These are phyloP conservation scores for Phytophthora hybrid DNA, from an alignment of 352 stramenopile species.

Conservation along the genomic window DNA sequence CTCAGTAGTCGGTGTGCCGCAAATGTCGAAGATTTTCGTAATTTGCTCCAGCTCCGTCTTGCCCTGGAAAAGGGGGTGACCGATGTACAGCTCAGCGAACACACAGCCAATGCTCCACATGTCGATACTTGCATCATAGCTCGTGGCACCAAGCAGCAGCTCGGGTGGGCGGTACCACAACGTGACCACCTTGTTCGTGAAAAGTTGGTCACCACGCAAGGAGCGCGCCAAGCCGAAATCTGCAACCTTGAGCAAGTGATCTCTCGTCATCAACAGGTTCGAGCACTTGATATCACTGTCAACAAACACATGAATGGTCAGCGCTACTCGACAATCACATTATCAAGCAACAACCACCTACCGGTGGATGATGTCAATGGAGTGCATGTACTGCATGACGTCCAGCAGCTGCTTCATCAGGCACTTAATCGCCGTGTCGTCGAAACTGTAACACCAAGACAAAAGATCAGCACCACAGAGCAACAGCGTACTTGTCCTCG, in stretches of 20 bases:
- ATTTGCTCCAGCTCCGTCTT: slow-evolving; percentile 92
- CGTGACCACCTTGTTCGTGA: slow-evolving; percentile 97
- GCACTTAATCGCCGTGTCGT: slow-evolving; percentile 88
- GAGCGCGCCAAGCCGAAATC: slow-evolving; percentile 90
- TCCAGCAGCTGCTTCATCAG: slow-evolving; percentile 89
- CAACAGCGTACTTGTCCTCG: no score
- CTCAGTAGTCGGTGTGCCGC: slow-evolving; percentile 81
- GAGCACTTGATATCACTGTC: slow-evolving; percentile 94
- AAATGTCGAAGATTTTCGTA: slow-evolving; percentile 90
- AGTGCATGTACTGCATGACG: slow-evolving; percentile 91
- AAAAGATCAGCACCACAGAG: not conserved
- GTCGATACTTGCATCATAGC: slow-evolving; percentile 94
- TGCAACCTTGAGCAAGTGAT: slow-evolving; percentile 85
- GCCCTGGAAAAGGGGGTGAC: slow-evolving; percentile 86
- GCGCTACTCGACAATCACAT: not conserved
- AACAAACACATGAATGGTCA: not conserved
- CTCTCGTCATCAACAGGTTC: slow-evolving; percentile 83
- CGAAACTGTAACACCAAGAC: slow-evolving; percentile 64
- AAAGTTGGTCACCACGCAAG: slow-evolving; percentile 85
- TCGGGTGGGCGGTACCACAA: slow-evolving; percentile 96
- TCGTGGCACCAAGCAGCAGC: slow-evolving; percentile 93
- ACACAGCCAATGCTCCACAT: slow-evolving; percentile 96
- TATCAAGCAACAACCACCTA: slow-evolving; percentile 27
- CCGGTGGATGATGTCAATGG: slow-evolving; percentile 88
- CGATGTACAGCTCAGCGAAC: slow-evolving; percentile 89